phyloP scores from a whole-genome alignment of 2,329 filamentous ascomycete species.

The Fusarium sp. region DNA sequence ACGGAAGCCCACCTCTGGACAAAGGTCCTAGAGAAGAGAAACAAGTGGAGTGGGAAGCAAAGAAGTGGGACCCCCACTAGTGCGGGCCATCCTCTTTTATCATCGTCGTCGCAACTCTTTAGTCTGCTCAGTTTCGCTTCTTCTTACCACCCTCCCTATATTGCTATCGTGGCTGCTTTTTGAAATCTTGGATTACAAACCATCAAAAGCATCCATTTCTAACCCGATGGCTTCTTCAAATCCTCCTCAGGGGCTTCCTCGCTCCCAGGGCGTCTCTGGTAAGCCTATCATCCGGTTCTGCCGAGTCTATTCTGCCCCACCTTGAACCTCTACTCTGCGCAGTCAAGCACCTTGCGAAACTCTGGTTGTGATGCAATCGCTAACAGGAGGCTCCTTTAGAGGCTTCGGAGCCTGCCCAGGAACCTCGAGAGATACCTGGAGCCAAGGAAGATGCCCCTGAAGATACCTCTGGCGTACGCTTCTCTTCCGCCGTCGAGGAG shows the following conservation, averaged over 20 bases:
- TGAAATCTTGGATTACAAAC: constrained; percentile 17
- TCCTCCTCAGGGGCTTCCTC: constrained; percentile 31
- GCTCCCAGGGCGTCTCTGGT: constrained; percentile 39
- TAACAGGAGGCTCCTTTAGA: constrained; percentile 21
- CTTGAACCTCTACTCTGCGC: constrained; percentile 31
- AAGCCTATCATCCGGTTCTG: constrained; percentile 41
- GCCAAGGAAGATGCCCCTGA: constrained; percentile 15
- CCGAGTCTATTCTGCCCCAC: constrained; percentile 44
- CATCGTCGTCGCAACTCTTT: constrained; percentile 43
- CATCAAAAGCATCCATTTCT: constrained; percentile 21
- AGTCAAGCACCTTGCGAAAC: constrained; percentile 14
- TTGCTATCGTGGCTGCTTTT: constrained; percentile 25
- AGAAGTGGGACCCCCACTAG: constrained; percentile 38
- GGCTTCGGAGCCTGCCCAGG: constrained; percentile 21
- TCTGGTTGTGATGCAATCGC: constrained; percentile 26
- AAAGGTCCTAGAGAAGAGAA: not conserved
- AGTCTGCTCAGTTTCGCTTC: constrained; percentile 35
- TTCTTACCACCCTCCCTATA: constrained; percentile 33
- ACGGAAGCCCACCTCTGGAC: too few relatives aligned
- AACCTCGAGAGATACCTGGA: constrained; percentile 15
- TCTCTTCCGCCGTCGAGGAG: constrained; percentile 77
- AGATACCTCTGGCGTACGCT: constrained; percentile 69
- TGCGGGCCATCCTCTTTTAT: constrained; percentile 42
- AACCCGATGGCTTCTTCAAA: constrained; percentile 37
- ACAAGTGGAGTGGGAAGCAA: constrained; percentile 8